These are phyloP conservation scores for Phytopythium aichiense DNA, from an alignment of 352 stramenopile species.

Conservation along the genomic window DNA sequence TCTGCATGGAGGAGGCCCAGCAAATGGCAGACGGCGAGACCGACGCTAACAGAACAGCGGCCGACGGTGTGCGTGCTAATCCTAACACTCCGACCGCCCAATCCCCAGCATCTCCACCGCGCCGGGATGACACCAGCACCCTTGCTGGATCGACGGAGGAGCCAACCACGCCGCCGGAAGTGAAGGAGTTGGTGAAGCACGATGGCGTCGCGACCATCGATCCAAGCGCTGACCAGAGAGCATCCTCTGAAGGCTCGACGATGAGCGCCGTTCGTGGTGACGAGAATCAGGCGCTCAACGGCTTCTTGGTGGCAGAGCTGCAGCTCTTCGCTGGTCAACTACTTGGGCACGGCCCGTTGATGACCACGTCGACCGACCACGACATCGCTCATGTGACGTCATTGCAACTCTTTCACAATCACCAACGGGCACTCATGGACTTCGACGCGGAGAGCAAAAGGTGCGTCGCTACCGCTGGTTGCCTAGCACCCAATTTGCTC, in stretches of 20 bases:
- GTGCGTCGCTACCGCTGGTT: slow-evolving; percentile 12
- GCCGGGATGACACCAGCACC: background rate
- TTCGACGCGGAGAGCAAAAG: slow-evolving; percentile 52
- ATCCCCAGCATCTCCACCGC: background rate
- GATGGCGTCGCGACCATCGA: slow-evolving; percentile 1
- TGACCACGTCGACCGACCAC: slow-evolving; percentile 9
- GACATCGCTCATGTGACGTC: slow-evolving; percentile 31
- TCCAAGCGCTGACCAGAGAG: background rate
- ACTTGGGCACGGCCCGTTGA: slow-evolving; percentile 9
- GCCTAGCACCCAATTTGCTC: background rate
- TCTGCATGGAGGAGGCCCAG: background rate
- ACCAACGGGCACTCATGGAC: slow-evolving; percentile 41
- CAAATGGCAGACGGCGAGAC: background rate
- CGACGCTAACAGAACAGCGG: background rate
- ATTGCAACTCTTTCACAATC: slow-evolving; percentile 42
- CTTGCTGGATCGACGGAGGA: background rate
- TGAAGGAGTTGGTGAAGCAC: background rate
- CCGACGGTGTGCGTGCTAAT: background rate
- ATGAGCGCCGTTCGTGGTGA: background rate
- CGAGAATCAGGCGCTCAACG: slow-evolving; percentile 32
- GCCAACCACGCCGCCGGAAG: background rate
- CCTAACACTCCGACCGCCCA: background rate
- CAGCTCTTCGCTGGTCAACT: slow-evolving; percentile 37
- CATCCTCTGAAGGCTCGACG: background rate
- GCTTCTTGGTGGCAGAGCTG: slow-evolving; percentile 46